A percentile compares a stretch with the other conserved stretches of the same genome.
phyloP scores from a whole-genome alignment of 2,329 filamentous ascomycete genomes.

The Thelonectria olida region DNA sequence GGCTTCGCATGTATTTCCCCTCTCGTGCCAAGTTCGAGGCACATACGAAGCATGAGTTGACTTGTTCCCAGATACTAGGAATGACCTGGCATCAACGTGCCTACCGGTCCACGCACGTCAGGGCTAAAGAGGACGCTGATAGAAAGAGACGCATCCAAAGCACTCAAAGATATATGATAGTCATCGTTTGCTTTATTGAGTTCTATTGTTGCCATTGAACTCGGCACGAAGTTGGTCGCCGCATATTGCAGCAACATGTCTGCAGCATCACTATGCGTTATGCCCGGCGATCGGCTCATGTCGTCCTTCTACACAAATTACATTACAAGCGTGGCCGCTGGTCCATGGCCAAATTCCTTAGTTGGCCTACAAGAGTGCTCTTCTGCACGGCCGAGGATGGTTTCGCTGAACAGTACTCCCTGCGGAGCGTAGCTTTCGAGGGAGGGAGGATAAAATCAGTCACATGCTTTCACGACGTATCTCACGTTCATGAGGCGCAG shows the following conservation, averaged over 20 bases:
- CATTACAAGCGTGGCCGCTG: conserved; percentile 14
- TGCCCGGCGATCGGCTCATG: conserved; percentile 4
- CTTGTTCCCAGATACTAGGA: background rate
- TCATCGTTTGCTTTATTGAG: background rate
- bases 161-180: background rate
- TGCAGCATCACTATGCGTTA: background rate
- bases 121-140: background rate
- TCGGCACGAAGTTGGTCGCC: too few relatives aligned
- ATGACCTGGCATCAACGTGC: background rate
- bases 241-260: background rate
- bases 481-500: conserved; percentile 31
- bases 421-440: background rate
- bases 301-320: conserved; percentile 13
- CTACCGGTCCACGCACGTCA: background rate
- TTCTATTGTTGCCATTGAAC: background rate
- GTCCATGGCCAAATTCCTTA: background rate
- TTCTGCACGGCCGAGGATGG: background rate
- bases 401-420: background rate
- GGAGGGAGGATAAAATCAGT: background rate
- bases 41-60: too few relatives aligned
- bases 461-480: background rate
- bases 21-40: too few relatives aligned
- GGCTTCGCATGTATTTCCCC: background rate
- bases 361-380: background rate
- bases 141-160: background rate